Evolutionary conservation across 805 yeast genomes (phyloP), one percentile per base, ranked within the genome.

Genomic region (Groenewaldozyma tartarivorans): DNA sequence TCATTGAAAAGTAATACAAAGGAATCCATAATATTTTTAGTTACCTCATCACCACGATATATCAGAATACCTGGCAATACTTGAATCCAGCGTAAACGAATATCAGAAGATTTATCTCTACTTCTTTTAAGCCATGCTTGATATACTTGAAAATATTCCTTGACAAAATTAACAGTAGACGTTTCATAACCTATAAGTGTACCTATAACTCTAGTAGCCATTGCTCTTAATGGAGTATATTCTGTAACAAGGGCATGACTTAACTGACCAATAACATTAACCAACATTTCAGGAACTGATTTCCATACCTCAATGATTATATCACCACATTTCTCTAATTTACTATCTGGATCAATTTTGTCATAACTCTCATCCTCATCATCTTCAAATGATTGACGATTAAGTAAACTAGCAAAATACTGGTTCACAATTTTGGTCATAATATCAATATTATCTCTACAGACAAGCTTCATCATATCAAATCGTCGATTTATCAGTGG

Each of bases 181-280:
- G 72, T 65, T 6, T 60, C 59, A 9, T 64, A 56, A 0, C 75
- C 61, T 1, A 86, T 56, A 55, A 88, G 74, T 32, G 69, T 60
- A 0, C 94, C 90, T 2, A 88, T 71, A 0, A 92, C 74, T 34
- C 73, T 73, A 0, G 94, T 81, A 0, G 95, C 87, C 40, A 81
- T 58, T 0, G 69, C 55, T 47, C 96, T 69, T 16, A 82, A 66
- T 13, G 66, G 58, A 22, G 74, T 76, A 33, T 80, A 83, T 0
- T 94, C 85, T 43, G 75, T 76, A 11, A 41, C 24, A 33, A 87
- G 62, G 49, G 87, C 94, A 51, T 83, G 86, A 48, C 83, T 84
- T 3, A 87, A 64, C 39, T 84, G 71, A 0, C 94, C 92, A 68
- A 83, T 74, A 0, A 82, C 81, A 1, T 92, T 75, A 3, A 74